These are phyloP conservation scores for Colletotrichum sp. DNA, from an alignment of 2,329 filamentous ascomycete species.

Conservation along the genomic window DNA sequence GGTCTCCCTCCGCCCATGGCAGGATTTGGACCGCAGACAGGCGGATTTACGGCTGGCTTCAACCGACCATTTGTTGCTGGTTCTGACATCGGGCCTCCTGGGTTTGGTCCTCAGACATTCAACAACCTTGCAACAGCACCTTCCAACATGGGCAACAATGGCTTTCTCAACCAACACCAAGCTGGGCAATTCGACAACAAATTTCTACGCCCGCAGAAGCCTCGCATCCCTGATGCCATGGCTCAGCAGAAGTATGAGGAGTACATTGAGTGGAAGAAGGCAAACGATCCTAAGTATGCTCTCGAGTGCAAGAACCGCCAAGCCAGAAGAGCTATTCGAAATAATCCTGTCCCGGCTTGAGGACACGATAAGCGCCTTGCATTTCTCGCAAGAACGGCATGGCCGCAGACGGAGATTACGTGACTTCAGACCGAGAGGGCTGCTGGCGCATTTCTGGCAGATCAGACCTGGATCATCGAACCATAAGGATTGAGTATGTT, in stretches of 20 bases:
- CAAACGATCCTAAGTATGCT: conserved; percentile 52
- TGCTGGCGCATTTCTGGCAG: not conserved
- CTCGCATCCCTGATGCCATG: conserved; percentile 41
- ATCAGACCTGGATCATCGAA: not conserved
- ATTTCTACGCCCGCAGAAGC: conserved; percentile 39
- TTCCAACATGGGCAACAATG: not conserved
- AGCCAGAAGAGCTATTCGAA: not conserved
- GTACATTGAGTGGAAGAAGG: conserved; percentile 54
- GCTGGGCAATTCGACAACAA: not conserved
- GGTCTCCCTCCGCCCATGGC: not conserved
- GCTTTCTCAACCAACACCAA: not conserved
- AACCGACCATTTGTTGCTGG: not conserved
- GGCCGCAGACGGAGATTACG: not conserved
- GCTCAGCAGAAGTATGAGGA: conserved; percentile 52
- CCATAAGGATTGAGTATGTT: not conserved
- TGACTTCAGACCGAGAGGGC: not conserved
- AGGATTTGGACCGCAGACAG: not conserved
- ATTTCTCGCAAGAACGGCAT: not conserved
- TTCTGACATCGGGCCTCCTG: not conserved
- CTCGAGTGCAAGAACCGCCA: conserved; percentile 45
- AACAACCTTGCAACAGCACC: not conserved
- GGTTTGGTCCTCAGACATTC: not conserved
- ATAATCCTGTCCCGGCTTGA: not conserved
- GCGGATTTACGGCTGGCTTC: not conserved
- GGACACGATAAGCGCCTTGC: not conserved